phyloP scores from a whole-genome alignment of 2,329 filamentous ascomycete genomes.

The Fusarium pseudocircinatum region DNA sequence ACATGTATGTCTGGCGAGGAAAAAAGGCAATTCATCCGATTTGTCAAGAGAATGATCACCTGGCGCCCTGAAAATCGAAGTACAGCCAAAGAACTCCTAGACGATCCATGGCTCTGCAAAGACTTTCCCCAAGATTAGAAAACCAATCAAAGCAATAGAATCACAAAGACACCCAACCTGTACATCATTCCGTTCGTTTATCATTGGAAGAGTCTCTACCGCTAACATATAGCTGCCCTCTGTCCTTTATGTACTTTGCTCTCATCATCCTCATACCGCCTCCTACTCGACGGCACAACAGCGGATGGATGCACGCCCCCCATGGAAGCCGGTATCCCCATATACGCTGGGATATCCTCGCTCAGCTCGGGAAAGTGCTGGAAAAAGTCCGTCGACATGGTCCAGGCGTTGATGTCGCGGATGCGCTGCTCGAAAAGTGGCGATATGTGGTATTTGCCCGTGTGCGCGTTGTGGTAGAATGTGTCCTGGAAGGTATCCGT shows the following conservation, averaged over 20 bases:
- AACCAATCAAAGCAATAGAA: not conserved
- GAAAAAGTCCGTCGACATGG: constrained; percentile 44
- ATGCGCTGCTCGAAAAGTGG: constrained; percentile 40
- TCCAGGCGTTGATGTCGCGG: constrained; percentile 44
- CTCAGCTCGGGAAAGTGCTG: constrained; percentile 40
- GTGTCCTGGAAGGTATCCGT: constrained; percentile 40
- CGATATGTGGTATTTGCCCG: constrained; percentile 39
- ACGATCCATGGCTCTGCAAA: not conserved
- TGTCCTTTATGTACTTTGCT: not conserved
- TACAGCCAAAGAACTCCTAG: not conserved
- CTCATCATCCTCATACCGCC: not conserved
- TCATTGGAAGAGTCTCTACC: not conserved
- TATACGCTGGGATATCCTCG: constrained; percentile 44
- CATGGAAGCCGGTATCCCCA: not conserved
- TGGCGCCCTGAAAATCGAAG: not conserved
- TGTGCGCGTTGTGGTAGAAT: constrained; percentile 39
- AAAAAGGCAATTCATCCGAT: not conserved
- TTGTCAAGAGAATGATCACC: not conserved
- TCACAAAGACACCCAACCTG: not conserved
- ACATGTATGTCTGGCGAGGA: not conserved
- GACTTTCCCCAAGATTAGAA: not conserved
- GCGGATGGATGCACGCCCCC: not conserved
- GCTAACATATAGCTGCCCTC: constrained; percentile 10
- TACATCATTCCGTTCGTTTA: not conserved
- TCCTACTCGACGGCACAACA: not conserved